A percentile compares a stretch with the other conserved stretches of the same genome.
Evolutionary conservation across 169 alveolate species (phyloP).

Genomic region (Plasmodium gaboni): DNA sequence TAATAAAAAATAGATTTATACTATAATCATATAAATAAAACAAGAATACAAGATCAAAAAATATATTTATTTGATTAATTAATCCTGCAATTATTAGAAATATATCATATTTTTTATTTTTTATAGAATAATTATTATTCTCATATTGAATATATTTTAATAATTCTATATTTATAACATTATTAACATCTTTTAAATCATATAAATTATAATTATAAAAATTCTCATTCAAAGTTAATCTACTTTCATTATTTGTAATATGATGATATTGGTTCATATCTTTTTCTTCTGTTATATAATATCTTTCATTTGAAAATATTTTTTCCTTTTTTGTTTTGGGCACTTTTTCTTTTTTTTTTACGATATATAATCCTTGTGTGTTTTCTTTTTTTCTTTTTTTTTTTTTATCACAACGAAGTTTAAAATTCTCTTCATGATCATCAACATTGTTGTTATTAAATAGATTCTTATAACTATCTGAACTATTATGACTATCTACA

Average conservation of each 20-base stretch:
- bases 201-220: constrained; percentile 2
- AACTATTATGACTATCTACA: too few species aligned
- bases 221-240: background rate
- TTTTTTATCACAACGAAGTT: background rate
- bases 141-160: constrained; percentile 68
- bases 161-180: constrained; percentile 34
- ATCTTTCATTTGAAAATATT: constrained; percentile 43
- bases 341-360: background rate
- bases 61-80: constrained; percentile 61
- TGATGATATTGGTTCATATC: background rate
- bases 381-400: constrained; percentile 6
- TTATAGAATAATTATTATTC: constrained; percentile 56
- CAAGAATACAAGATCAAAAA: constrained; percentile 38
- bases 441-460: too few species aligned
- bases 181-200: constrained; percentile 35
- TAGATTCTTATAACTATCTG: too few species aligned
- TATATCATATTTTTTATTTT: constrained; percentile 25
- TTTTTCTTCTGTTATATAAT: constrained; percentile 8
- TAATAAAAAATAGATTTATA: constrained; percentile 14
- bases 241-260: constrained; percentile 5
- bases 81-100: constrained; percentile 39
- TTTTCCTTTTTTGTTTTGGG: background rate
- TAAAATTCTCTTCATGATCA: background rate
- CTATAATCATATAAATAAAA: constrained; percentile 56
- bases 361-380: background rate